Percentiles rank a stretch among this genome's conserved stretches.
Evolutionary conservation across 805 yeast genomes (phyloP).

Genomic region (Sugiyamaella chiloensis): DNA sequence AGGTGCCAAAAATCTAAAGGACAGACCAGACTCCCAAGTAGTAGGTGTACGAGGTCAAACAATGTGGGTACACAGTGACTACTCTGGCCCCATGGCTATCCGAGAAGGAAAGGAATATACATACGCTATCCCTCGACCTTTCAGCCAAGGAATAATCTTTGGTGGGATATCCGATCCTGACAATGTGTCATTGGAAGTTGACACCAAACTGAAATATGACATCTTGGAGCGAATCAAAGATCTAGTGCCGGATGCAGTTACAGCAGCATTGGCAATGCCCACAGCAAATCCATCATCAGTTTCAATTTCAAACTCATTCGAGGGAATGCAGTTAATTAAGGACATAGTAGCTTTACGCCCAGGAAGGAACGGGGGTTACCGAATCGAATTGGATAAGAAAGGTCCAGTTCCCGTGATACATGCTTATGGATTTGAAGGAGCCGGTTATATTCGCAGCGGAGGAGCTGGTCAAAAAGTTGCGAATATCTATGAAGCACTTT

Average conservation of each 20-base stretch:
- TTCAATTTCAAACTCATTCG: neutral
- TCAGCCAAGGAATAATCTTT: conserved; percentile 21
- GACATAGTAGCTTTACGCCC: conserved; percentile 68
- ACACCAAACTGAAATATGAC: conserved; percentile 13
- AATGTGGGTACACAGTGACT: conserved; percentile 21
- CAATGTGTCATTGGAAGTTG: conserved; percentile 11
- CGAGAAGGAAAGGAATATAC: conserved; percentile 22
- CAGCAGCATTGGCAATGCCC: conserved; percentile 6
- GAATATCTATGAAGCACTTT: neutral
- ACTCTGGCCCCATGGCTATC: conserved; percentile 19
- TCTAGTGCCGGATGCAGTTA: conserved; percentile 10
- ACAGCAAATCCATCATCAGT: neutral
- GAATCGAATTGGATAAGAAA: conserved; percentile 44
- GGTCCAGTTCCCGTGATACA: conserved; percentile 44
- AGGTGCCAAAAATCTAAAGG: conserved; percentile 17
- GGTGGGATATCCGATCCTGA: conserved; percentile 24
- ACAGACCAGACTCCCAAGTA: conserved; percentile 16
- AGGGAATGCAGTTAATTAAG: conserved; percentile 27
- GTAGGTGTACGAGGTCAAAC: conserved; percentile 25
- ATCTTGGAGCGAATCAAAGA: conserved; percentile 15
- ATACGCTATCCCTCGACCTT: conserved; percentile 22
- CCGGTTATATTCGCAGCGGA: conserved; percentile 60
- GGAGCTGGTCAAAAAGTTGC: conserved; percentile 48
- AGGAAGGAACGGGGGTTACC: conserved; percentile 56
- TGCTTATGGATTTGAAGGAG: conserved; percentile 64